Conservation (phyloP, 192 early-diverging fungal genomes). For the Allomyces javanicus region DNA sequence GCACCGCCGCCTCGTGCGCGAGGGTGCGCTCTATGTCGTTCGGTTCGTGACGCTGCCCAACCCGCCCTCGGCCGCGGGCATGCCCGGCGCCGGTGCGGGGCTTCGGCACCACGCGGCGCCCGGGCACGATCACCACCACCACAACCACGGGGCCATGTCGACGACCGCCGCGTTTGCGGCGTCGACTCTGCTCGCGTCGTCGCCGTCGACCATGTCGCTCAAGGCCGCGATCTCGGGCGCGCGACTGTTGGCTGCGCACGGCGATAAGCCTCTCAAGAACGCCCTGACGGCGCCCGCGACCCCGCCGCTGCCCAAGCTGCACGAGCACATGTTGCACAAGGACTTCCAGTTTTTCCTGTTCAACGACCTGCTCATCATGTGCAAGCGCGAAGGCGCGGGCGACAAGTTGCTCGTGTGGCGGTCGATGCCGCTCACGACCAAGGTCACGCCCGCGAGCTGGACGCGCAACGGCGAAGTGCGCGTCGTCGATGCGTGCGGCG, state of each 20-base stretch:
- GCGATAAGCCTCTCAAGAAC: no score
- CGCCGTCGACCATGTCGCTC: constrained; percentile 13
- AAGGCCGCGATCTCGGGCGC: constrained; percentile 17
- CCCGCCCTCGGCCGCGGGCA: background rate
- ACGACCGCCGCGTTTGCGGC: background rate
- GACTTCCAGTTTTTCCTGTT: constrained; percentile 40
- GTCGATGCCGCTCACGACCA: background rate
- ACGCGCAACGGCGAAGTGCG: background rate
- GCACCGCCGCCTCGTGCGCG: constrained; percentile 25
- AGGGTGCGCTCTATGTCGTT: constrained; percentile 26
- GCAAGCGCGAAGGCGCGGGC: background rate
- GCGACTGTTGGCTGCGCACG: no score
- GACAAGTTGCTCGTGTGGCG: background rate
- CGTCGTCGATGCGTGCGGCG: background rate
- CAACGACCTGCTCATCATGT: constrained; percentile 50
- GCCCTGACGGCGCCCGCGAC: no score
- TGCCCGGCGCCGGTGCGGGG: background rate
- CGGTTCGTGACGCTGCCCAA: constrained; percentile 5
- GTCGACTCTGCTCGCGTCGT: constrained; percentile 2
- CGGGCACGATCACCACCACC: background rate
- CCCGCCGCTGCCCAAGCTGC: no score
- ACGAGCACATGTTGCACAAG: background rate
- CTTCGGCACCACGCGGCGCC: background rate
- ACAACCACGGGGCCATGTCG: no score
- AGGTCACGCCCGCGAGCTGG: background rate